phyloP scores from a whole-genome alignment of 805 yeast species.

The Yarrowia hollandica region DNA sequence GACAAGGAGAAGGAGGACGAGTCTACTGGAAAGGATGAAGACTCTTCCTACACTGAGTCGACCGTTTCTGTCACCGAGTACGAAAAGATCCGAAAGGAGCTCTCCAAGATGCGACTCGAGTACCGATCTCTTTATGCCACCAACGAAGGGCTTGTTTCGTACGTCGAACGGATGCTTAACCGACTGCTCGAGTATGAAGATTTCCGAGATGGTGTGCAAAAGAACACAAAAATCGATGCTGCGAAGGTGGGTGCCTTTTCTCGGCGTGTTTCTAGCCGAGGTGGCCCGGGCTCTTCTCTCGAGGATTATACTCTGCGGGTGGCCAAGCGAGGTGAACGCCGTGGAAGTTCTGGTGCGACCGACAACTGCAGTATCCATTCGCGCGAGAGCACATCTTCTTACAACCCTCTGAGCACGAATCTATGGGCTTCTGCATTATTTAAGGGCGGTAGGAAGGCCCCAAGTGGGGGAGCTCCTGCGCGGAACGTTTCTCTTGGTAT shows the following conservation, averaged over 20 bases:
- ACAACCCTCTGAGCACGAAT: conserved; percentile 24
- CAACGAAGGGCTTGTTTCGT: conserved; percentile 39
- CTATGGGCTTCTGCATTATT: conserved; percentile 27
- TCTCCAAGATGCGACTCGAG: conserved; percentile 38
- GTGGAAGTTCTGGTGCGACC: background rate
- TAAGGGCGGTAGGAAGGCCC: background rate
- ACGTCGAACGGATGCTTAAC: conserved; percentile 41
- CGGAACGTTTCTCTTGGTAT: conserved; percentile 22
- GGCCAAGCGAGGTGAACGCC: conserved; percentile 23
- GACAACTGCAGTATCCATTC: conserved; percentile 18
- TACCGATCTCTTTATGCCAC: conserved; percentile 38
- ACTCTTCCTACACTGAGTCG: background rate
- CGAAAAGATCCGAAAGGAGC: conserved; percentile 27
- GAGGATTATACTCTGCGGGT: conserved; percentile 15
- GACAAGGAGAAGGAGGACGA: conserved; percentile 22
- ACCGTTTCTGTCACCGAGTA: background rate
- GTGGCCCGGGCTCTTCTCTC: conserved; percentile 15
- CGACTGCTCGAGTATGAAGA: conserved; percentile 41
- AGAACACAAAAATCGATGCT: conserved; percentile 22
- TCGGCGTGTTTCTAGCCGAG: conserved; percentile 28
- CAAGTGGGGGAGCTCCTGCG: background rate
- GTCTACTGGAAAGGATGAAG: background rate
- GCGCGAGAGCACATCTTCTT: conserved; percentile 5
- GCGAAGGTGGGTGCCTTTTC: conserved; percentile 12
- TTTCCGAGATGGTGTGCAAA: conserved; percentile 33